Evolutionary conservation across 2,329 filamentous ascomycete genomes (phyloP), one percentile per base, ranked within the genome.

Genomic region (Diaporthe caulivora): DNA sequence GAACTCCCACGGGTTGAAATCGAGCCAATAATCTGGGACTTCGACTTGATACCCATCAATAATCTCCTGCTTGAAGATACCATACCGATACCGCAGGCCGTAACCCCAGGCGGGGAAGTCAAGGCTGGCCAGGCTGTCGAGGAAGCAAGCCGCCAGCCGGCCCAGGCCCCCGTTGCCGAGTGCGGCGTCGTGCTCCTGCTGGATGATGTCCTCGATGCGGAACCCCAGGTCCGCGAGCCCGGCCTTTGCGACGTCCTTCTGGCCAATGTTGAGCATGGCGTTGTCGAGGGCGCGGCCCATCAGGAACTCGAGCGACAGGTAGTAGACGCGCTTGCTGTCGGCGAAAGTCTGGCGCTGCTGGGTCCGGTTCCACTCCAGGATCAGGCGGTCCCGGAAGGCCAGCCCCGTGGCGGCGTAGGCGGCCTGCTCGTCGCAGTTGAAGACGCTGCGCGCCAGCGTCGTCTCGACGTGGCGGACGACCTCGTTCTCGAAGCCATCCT

Each of bases 11-110:
- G 97, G 97, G 84, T 99, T 99, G 84, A 98, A 98, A 82, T 98
- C 97, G 70, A 99, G 91, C 97, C 97, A 99, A 85, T 99, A 98
- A 83, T 99, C 97, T 26, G 97, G 97, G 74, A 98, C 94, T 81
- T 99, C 97, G 76, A 99, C 95, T 84, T 99, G 97, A 82, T 98
- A 99, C 73, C 97, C 97, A 80, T 98, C 94, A 74, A 98, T 92
- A 79, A 99, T 98, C 86, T 98, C 97, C 86, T 99, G 97, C 87
- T 98, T 98, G 91, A 99, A 99, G 82, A 99, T 99, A 81, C 94
- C 94, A 82, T 98, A 98, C 82, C 95, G 90, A 87, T 99, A 99
- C 80, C 97, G 92, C 78, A 99, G 87, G 71, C 96, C 97, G 80
- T 99, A 99, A 47, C 97, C 97, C 97, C 97, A 99, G 26, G 97